These are phyloP conservation scores for Oryza brachyantha DNA, from an alignment of 176 grass and related monocot species.

Conservation along the genomic window DNA sequence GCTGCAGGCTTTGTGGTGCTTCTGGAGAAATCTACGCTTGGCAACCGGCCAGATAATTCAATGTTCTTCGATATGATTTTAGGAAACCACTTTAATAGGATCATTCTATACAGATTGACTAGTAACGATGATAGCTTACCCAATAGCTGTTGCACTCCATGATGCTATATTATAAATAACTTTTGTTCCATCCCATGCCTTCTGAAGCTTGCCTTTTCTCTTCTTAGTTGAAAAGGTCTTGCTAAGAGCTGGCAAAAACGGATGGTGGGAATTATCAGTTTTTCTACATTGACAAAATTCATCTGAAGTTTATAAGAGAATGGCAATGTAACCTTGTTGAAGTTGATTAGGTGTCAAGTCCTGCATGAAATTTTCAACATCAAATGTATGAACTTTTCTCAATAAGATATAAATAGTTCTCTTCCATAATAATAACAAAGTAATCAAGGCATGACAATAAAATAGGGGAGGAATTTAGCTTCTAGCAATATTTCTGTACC, in stretches of 20 bases:
- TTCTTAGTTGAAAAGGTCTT: slow-evolving; percentile 87
- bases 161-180: slow-evolving; percentile 90
- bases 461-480: not conserved
- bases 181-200: slow-evolving; percentile 94
- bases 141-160: slow-evolving; percentile 89
- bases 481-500: not conserved
- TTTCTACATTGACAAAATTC: not conserved
- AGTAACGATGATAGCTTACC: slow-evolving; percentile 47
- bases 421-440: slow-evolving; percentile 17
- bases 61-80: not conserved
- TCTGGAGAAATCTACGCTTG: not conserved
- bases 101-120: not conserved
- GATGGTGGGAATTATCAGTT: not conserved
- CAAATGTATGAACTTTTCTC: not conserved
- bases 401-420: not conserved
- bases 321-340: slow-evolving; percentile 61
- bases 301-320: slow-evolving; percentile 17
- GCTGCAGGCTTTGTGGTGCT: not conserved
- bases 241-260: slow-evolving; percentile 57
- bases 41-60: not conserved
- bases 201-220: slow-evolving; percentile 75
- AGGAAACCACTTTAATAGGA: not conserved
- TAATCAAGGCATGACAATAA: not conserved
- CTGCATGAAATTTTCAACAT: slow-evolving; percentile 47
- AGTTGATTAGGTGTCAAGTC: slow-evolving; percentile 92